Evolutionary conservation across 225 moss, liverwort and hornwort genomes (phyloP), one percentile per base, ranked within the genome.

Genomic region (Bryoerythrophyllum caledonicum): DNA sequence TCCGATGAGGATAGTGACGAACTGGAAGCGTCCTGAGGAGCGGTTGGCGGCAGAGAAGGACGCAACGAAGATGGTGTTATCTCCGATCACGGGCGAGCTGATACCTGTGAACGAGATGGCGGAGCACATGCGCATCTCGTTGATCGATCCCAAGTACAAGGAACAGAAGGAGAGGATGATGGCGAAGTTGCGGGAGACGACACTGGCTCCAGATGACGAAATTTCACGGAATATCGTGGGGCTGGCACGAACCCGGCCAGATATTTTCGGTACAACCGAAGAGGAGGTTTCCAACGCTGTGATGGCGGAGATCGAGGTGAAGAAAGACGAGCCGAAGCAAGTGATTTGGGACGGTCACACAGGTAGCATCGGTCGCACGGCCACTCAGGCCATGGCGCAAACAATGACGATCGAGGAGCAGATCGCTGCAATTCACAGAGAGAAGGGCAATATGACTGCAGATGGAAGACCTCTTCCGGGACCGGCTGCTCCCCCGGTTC

Each of bases 91-190:
- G 44, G 91, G 87, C 57, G 99, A 99, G 80, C 88, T 93, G 69
- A 93, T 99, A 78, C 91, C 95, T 23, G 89, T 94, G 76, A 99
- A 99, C 65, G 99, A 99, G 83, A 99, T 99, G 99, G 99, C 99
- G 14, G 99, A 99, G 76, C 99, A 99, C 74, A 99, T 99, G 99
- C 90, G 99, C 20, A 99, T 99, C 74, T 99, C 99, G 46, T 85
- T 99, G 65, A 99, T 99, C 49, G 99, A 99, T 78, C 99, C 99
- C 3, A 99, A 99, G 77, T 99, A 99, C 75, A 99, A 99, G 88
- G 99, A 99, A 49, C 99, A 99, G 72, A 99, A 99, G 86, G 99
- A 99, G 82, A 91, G 99, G 46, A 99, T 99, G 99, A 95, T 99
- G 95, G 99, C 99, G 0, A 99, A 99, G 76, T 85, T 99, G 75